Base-by-base conservation (phyloP, 1,284 basidiomycete species). In the Phaffia rhodozyma region DNA sequence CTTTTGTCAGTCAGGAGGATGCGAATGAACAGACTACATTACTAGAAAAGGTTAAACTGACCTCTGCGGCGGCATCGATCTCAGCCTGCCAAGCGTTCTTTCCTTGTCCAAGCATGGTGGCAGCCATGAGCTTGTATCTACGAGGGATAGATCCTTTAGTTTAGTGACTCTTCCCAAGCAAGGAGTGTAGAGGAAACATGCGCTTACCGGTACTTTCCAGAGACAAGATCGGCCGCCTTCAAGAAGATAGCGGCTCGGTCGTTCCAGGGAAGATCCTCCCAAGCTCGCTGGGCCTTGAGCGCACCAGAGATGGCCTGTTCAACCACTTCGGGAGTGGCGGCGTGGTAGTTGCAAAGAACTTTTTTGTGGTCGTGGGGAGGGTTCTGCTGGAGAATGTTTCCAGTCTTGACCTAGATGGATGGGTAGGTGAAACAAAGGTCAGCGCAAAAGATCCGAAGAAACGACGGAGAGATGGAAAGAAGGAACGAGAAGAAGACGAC, bases 81-180 rank as follows among this genome's bases (percentile, higher is more conserved):
- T 99, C 94, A 27, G 94, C 96, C 78, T 99, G 94, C 94, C 94
- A 98, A 16, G 84, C 86, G 75, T 97, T 99, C 84, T 99, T 99
- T 61, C 96, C 94, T 79, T 99, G 94, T 18, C 94, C 94, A 55
- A 99, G 81, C 79, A 98, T 97, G 56, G 94, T 97, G 38, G 94
- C 92, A 38, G 96, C 96, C 79, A 97, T 83, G 61, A 99, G 80
- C 78, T 88, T 86, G 79, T 90, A 92, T 71, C 62, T 62, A 30
- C 23, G 61, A 25, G 18, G 16, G 30, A 16, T 1, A 6, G 27
- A 47, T 23, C 2, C 7, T 29, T 27, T 23, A 25, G 52, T 18
- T 27, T 20, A 18, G 52, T 13, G 11, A 9, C 2, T 13, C 30
- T 53, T 53, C 52, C 52, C 11, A 30, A 47, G n/a, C 2, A 47